phyloP scores from a whole-genome alignment of 1,139 yeast species.

The Lipomyces yarrowii region DNA sequence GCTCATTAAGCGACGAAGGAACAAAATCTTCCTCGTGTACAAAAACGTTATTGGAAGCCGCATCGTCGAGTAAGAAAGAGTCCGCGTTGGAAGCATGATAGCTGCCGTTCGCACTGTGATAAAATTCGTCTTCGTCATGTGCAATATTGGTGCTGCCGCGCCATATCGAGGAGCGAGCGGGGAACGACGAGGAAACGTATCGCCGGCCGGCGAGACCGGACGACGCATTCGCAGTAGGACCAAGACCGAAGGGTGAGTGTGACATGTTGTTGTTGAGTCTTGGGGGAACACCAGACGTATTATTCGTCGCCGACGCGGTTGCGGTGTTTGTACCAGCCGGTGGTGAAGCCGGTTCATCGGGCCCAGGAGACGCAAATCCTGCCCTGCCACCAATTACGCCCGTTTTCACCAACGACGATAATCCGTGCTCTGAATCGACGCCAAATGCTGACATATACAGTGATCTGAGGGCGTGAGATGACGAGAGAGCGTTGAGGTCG shows the following conservation, averaged over 20 bases:
- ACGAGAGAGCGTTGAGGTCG: constrained; percentile 6
- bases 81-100: neutral
- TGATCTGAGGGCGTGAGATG: constrained; percentile 25
- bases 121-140: constrained; percentile 5
- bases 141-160: constrained; percentile 10
- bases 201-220: constrained; percentile 9
- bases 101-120: neutral
- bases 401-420: neutral
- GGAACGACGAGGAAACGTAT: constrained; percentile 28
- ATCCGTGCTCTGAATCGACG: constrained; percentile 7
- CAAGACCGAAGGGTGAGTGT: constrained; percentile 3
- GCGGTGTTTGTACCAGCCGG: neutral
- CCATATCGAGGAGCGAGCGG: constrained; percentile 29
- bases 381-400: constrained; percentile 7
- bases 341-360: constrained; percentile 6
- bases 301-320: neutral
- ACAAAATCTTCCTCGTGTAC: constrained; percentile 71
- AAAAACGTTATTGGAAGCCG: constrained; percentile 44
- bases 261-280: constrained; percentile 18
- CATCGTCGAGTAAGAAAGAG: constrained; percentile 12
- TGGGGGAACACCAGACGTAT: neutral
- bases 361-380: constrained; percentile 5
- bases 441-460: constrained; percentile 31
- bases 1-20: constrained; percentile 71
- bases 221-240: neutral